Base-by-base conservation (phyloP, 2,329 filamentous ascomycete genomes). In the Arthrobotrys iridis region DNA sequence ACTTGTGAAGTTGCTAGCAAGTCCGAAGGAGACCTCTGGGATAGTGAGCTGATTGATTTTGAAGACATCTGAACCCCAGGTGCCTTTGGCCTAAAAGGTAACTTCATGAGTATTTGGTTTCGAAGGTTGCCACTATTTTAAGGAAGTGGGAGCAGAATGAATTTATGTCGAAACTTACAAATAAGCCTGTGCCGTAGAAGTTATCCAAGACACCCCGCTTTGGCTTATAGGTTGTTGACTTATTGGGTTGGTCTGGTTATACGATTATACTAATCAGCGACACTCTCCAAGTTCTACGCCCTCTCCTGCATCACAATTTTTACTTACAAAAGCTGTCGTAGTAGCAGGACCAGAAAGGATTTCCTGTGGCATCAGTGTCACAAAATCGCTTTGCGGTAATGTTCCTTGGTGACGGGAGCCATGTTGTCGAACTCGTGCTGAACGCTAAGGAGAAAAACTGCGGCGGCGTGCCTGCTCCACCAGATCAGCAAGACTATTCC, bases 371-470 rank as follows among this genome's bases (percentile, higher is more conserved):
- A 22, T 63, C 50, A 10, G 48, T 15, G 7, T 68, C 63, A 58
- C 71, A 75, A 26, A 75, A 75, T 5, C 37, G 11, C 13, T 52
- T 43, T 5, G 45, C 57, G 28, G 58, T 68, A 4, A 5, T 24
- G n/a, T 64, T 63, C 33, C 24, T 52, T 1, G 63, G 63, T 3
- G 70, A 62, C 13, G 71, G 71, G 13, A 75, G 41, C 71, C 71
- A 75, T 20, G 71, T 75, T 10, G 58, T 58, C 28, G 71, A 64
- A 18, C 48, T 57, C 6, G 63, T 75, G 57, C 71, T 75, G 8
- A 75, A 63, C 18, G 63, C 63, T 22, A 75, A 26, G n/a, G 71
- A 68, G 58, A 75, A 68, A 41, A 75, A 75, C 18, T 75, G 71
- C 28, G 71, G 71, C n/a, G 71, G 71, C 26, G 71, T 63, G 57